These are phyloP conservation scores for Nemania sp. DNA, from an alignment of 2,329 filamentous ascomycete species.

Conservation along the genomic window DNA sequence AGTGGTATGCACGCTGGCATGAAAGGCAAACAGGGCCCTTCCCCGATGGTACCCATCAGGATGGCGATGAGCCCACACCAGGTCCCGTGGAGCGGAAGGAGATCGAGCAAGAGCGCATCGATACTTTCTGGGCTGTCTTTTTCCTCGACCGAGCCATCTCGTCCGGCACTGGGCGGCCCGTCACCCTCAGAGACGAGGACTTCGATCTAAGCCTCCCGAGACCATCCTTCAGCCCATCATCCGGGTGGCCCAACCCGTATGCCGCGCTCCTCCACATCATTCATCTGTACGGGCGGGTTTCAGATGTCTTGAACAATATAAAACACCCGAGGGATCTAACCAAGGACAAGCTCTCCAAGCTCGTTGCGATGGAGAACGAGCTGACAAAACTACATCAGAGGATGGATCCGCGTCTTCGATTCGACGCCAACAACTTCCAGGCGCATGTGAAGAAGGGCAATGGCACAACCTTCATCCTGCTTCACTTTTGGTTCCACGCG, in stretches of 20 bases:
- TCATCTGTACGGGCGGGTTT: slow-evolving; percentile 82
- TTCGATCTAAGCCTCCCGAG: slow-evolving; percentile 76
- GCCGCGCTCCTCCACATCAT: slow-evolving; percentile 82
- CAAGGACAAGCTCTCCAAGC: slow-evolving; percentile 70
- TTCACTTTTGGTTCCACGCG: slow-evolving; percentile 90
- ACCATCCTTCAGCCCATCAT: slow-evolving; percentile 54
- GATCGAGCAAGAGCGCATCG: slow-evolving; percentile 79
- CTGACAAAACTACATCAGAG: slow-evolving; percentile 74
- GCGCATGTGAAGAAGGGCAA: slow-evolving; percentile 80
- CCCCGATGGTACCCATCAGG: slow-evolving; percentile 40
- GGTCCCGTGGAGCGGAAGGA: slow-evolving; percentile 61
- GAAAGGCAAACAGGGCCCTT: slow-evolving; percentile 39
- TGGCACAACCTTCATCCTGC: slow-evolving; percentile 82
- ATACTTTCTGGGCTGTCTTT: slow-evolving; percentile 91
- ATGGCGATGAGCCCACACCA: slow-evolving; percentile 48
- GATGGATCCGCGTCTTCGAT: slow-evolving; percentile 75
- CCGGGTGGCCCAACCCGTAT: slow-evolving; percentile 77
- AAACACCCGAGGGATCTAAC: slow-evolving; percentile 75
- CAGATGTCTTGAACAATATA: slow-evolving; percentile 83
- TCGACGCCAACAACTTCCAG: slow-evolving; percentile 85
- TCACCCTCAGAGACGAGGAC: slow-evolving; percentile 82
- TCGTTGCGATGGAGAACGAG: slow-evolving; percentile 79
- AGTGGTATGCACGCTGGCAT: slow-evolving; percentile 53
- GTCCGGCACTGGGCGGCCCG: slow-evolving; percentile 81
- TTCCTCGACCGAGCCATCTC: slow-evolving; percentile 87